phyloP scores from a whole-genome alignment of 176 grass and related monocot species.

The Bromus sterilis region DNA sequence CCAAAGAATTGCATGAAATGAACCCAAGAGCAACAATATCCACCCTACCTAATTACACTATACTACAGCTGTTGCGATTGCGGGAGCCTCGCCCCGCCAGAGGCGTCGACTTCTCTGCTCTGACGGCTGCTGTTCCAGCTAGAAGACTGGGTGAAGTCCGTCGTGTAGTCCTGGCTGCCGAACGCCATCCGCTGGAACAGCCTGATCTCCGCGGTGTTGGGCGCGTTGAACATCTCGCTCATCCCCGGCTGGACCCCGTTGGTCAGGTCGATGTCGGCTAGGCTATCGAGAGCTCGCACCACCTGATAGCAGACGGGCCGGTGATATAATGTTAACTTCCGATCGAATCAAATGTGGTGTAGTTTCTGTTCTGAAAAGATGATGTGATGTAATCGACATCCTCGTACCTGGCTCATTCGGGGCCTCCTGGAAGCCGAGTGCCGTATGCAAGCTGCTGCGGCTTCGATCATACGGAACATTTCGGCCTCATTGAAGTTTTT shows the following conservation, averaged over 20 bases:
- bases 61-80: too few species aligned
- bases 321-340: not conserved
- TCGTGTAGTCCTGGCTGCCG: slow-evolving; percentile 64
- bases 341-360: not conserved
- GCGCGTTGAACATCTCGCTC: slow-evolving; percentile 74
- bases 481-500: slow-evolving; percentile 51
- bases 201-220: slow-evolving; percentile 76
- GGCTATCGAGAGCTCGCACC: slow-evolving; percentile 68
- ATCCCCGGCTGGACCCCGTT: slow-evolving; percentile 85
- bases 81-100: slow-evolving; percentile 13
- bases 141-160: slow-evolving; percentile 55
- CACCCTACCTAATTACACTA: slow-evolving; percentile 25
- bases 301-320: slow-evolving; percentile 40
- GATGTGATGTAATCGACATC: not conserved
- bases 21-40: not conserved
- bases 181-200: slow-evolving; percentile 90
- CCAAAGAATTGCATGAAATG: slow-evolving; percentile 29
- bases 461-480: slow-evolving; percentile 69
- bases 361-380: not conserved
- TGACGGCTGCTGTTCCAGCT: slow-evolving; percentile 41
- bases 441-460: slow-evolving; percentile 58
- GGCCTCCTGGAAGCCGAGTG: slow-evolving; percentile 55
- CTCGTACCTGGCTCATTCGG: slow-evolving; percentile 62
- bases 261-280: slow-evolving; percentile 67
- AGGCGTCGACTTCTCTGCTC: slow-evolving; percentile 13